Percentiles rank a stretch among this genome's conserved stretches.
Evolutionary conservation across 2,329 filamentous ascomycete genomes (phyloP).

Genomic region (Metarhizium brunneum): DNA sequence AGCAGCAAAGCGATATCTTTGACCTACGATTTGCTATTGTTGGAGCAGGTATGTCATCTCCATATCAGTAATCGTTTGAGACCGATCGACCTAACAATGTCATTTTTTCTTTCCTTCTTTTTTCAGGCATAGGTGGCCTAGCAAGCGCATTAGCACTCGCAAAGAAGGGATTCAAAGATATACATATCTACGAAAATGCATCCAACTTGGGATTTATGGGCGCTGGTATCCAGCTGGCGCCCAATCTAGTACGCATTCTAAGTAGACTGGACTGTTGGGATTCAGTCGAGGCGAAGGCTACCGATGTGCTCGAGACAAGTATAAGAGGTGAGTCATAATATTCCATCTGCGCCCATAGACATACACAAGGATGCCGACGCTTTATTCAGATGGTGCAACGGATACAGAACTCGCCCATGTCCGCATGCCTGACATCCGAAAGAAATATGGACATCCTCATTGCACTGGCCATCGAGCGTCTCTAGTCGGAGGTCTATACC

Average conservation of each 20-base stretch:
- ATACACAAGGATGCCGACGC: neutral
- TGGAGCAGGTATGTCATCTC: neutral
- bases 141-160: slow-evolving; percentile 64
- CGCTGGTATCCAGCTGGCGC: slow-evolving; percentile 74
- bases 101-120: too few species aligned
- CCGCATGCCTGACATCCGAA: slow-evolving; percentile 55
- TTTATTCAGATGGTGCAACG: slow-evolving; percentile 49
- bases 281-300: slow-evolving; percentile 61
- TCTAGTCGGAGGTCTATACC: slow-evolving; percentile 59
- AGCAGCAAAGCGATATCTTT: too few species aligned
- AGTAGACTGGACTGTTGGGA: slow-evolving; percentile 65
- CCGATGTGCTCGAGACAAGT: slow-evolving; percentile 60
- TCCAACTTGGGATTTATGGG: slow-evolving; percentile 71
- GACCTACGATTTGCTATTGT: neutral
- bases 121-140: slow-evolving; percentile 67
- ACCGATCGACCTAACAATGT: too few species aligned
- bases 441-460: slow-evolving; percentile 65
- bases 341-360: neutral
- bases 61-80: neutral
- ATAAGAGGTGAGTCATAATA: slow-evolving; percentile 44
- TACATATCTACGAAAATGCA: slow-evolving; percentile 66
- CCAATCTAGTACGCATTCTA: slow-evolving; percentile 73
- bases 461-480: slow-evolving; percentile 72
- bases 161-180: slow-evolving; percentile 64
- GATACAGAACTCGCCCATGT: slow-evolving; percentile 64